phyloP scores from a whole-genome alignment of 2,329 filamentous ascomycete genomes.

The Cordyceps militaris region DNA sequence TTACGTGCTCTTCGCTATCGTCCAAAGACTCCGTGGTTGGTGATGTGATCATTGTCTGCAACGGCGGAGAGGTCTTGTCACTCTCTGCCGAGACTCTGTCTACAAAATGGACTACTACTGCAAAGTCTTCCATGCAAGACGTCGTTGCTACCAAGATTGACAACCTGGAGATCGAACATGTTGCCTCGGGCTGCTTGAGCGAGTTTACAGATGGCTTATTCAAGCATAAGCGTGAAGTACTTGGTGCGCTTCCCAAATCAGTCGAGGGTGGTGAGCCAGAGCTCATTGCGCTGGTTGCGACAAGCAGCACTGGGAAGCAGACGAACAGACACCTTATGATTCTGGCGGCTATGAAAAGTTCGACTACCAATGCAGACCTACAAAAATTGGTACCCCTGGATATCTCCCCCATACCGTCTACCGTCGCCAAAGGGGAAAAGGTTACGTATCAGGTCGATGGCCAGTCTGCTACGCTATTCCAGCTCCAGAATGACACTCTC shows the following conservation, averaged over 20 bases:
- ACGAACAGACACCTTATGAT: constrained; percentile 26
- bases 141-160: constrained; percentile 25
- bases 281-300: constrained; percentile 46
- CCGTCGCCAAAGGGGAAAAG: constrained; percentile 15
- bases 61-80: constrained; percentile 54
- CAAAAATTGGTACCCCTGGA: constrained; percentile 34
- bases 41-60: constrained; percentile 48
- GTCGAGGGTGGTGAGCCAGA: constrained; percentile 39
- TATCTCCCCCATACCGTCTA: constrained; percentile 29
- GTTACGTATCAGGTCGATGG: constrained; percentile 50
- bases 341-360: constrained; percentile 25
- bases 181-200: constrained; percentile 35
- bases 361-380: constrained; percentile 20
- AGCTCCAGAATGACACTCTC: constrained; percentile 47
- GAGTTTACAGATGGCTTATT: constrained; percentile 50
- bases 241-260: constrained; percentile 44
- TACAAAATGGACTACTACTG: constrained; percentile 28
- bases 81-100: constrained; percentile 47
- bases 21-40: constrained; percentile 22
- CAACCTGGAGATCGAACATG: constrained; percentile 43
- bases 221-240: constrained; percentile 45
- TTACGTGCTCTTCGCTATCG: constrained; percentile 26
- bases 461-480: constrained; percentile 55
- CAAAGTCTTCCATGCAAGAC: constrained; percentile 30
- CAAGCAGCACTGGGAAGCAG: constrained; percentile 24